These are phyloP conservation scores for Pseudogymnoascus verrucosus DNA, from an alignment of 2,329 filamentous ascomycete genomes.

Conservation along the genomic window DNA sequence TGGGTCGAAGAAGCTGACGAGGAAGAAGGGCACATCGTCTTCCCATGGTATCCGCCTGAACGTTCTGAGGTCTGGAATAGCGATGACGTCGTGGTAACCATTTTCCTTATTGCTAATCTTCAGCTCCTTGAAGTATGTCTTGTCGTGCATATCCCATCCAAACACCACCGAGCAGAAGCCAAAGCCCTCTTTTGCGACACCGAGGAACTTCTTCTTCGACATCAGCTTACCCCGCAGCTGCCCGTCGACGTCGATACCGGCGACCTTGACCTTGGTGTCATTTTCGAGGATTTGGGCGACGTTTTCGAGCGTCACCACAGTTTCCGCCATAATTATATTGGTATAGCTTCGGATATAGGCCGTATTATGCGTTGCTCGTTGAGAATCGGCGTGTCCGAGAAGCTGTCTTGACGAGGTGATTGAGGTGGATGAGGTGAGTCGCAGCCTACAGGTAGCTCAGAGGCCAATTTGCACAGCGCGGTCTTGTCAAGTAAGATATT, in stretches of 20 bases:
- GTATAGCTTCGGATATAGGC: background rate
- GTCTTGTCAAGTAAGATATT: background rate
- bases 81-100: constrained; percentile 79
- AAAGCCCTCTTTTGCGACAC: constrained; percentile 71
- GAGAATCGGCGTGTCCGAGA: background rate
- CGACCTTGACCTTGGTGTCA: constrained; percentile 78
- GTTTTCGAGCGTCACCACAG: background rate
- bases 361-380: background rate
- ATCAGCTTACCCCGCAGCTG: constrained; percentile 83
- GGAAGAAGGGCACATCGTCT: constrained; percentile 74
- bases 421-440: background rate
- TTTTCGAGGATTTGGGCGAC: constrained; percentile 51
- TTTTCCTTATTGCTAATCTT: constrained; percentile 85
- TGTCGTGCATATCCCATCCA: constrained; percentile 96
- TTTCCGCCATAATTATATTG: background rate
- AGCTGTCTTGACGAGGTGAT: background rate
- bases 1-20: constrained; percentile 76
- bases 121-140: constrained; percentile 79
- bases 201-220: constrained; percentile 87
- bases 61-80: constrained; percentile 67
- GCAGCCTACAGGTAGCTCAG: background rate
- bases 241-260: constrained; percentile 80
- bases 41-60: constrained; percentile 90
- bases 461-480: background rate
- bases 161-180: constrained; percentile 94